phyloP scores from a whole-genome alignment of 768 basidiomycete genomes.

The Phlebiopsis gigantea region DNA sequence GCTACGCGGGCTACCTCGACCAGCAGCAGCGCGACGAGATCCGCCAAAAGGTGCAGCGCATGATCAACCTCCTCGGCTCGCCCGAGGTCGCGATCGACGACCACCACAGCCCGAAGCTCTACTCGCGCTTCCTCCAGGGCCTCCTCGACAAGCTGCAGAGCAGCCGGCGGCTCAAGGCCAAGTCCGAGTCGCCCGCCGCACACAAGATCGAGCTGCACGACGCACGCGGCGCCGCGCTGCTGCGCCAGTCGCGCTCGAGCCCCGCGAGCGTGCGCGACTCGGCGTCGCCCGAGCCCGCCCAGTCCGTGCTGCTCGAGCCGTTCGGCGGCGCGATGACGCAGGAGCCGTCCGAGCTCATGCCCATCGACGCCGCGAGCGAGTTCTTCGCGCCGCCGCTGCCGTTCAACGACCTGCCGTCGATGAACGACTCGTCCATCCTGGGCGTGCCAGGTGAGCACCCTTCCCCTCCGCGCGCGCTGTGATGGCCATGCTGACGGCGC shows the following conservation, averaged over 20 bases:
- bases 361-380: conserved; percentile 12
- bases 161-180: neutral
- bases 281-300: neutral
- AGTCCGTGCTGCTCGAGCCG: neutral
- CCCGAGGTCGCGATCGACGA: conserved; percentile 75
- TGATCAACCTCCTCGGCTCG: conserved; percentile 62
- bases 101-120: conserved; percentile 75
- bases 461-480: neutral
- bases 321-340: neutral
- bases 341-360: neutral
- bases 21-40: conserved; percentile 57
- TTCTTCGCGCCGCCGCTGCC: conserved; percentile 51
- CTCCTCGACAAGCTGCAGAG: conserved; percentile 40
- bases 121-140: conserved; percentile 72
- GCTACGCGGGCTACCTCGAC: conserved; percentile 57
- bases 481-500: neutral
- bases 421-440: conserved; percentile 45
- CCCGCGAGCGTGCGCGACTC: neutral
- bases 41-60: conserved; percentile 54
- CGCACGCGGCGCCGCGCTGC: neutral
- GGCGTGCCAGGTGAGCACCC: conserved; percentile 42
- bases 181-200: conserved; percentile 10
- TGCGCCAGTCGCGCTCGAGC: conserved; percentile 1
- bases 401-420: conserved; percentile 59
- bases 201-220: conserved; percentile 7